Evolutionary conservation across 805 yeast genomes (phyloP).

Genomic region (Saccharomyces mikatae): DNA sequence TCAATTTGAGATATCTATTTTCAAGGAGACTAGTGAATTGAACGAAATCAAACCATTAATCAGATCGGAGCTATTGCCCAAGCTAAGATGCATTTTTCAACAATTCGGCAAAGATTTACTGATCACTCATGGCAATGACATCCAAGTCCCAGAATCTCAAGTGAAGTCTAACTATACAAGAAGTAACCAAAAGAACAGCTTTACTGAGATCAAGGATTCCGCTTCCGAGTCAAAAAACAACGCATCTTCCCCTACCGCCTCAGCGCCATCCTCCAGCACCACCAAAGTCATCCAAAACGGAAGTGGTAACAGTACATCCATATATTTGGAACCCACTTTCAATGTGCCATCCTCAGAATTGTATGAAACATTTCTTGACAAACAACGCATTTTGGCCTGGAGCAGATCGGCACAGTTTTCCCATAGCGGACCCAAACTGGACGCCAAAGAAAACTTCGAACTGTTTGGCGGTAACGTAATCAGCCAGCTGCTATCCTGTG

Average conservation of each 20-base stretch:
- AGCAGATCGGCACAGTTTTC: slow-evolving; percentile 49
- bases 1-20: slow-evolving; percentile 70
- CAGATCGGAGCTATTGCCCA: slow-evolving; percentile 56
- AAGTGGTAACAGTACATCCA: slow-evolving; percentile 58
- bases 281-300: slow-evolving; percentile 4
- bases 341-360: slow-evolving; percentile 83
- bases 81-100: slow-evolving; percentile 51
- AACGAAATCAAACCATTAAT: slow-evolving; percentile 43
- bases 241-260: slow-evolving; percentile 3
- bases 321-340: slow-evolving; percentile 72
- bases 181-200: slow-evolving; percentile 36
- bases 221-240: slow-evolving; percentile 6
- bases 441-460: slow-evolving; percentile 47
- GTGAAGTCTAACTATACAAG: slow-evolving; percentile 50
- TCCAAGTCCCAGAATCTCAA: slow-evolving; percentile 70
- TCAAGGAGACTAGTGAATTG: slow-evolving; percentile 45
- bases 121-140: slow-evolving; percentile 68
- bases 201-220: slow-evolving; percentile 11
- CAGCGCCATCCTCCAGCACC: slow-evolving; percentile 8
- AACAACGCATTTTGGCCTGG: slow-evolving; percentile 83
- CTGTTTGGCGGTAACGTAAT: slow-evolving; percentile 83
- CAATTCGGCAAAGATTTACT: slow-evolving; percentile 76
- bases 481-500: slow-evolving; percentile 53
- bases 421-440: slow-evolving; percentile 33
- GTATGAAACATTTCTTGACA: slow-evolving; percentile 67